Evolutionary conservation across 1,284 basidiomycete genomes (phyloP).

Genomic region (Volvariella surrecta): DNA sequence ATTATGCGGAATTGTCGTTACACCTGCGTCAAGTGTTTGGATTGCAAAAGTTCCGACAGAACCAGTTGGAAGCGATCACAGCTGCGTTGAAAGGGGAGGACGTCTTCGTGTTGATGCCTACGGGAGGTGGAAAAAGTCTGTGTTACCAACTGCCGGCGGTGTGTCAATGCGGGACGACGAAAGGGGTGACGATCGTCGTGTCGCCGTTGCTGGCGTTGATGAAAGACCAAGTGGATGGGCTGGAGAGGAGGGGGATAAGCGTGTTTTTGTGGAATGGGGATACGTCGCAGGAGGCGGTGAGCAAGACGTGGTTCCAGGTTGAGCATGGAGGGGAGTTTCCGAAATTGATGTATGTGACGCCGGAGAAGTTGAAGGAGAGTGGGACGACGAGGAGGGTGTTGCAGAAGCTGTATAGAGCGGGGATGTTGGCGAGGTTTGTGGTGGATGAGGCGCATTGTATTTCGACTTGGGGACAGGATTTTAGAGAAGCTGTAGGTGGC

Average conservation of each 20-base stretch:
- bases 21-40: conserved; percentile 63
- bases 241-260: conserved; percentile 61
- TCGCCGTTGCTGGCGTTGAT: conserved; percentile 90
- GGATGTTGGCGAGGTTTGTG: conserved; percentile 80
- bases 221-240: conserved; percentile 77
- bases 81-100: conserved; percentile 77
- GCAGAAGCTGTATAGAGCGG: conserved; percentile 41
- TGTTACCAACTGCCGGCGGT: conserved; percentile 88
- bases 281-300: conserved; percentile 33
- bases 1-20: conserved; percentile 52
- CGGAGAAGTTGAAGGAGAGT: conserved; percentile 78
- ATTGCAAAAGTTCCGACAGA: conserved; percentile 64
- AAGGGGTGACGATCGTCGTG: conserved; percentile 86
- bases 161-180: conserved; percentile 62
- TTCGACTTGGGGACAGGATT: conserved; percentile 79
- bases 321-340: conserved; percentile 36
- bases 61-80: conserved; percentile 86
- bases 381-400: conserved; percentile 51
- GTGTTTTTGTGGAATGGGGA: conserved; percentile 71
- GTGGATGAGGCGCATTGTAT: conserved; percentile 97
- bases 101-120: conserved; percentile 95
- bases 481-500: conserved; percentile 61
- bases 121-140: conserved; percentile 90
- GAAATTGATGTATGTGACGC: conserved; percentile 84
- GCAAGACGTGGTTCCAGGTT: too few species aligned